phyloP scores from a whole-genome alignment of 129 eudicot genomes.

The Centaurea solstitialis region DNA sequence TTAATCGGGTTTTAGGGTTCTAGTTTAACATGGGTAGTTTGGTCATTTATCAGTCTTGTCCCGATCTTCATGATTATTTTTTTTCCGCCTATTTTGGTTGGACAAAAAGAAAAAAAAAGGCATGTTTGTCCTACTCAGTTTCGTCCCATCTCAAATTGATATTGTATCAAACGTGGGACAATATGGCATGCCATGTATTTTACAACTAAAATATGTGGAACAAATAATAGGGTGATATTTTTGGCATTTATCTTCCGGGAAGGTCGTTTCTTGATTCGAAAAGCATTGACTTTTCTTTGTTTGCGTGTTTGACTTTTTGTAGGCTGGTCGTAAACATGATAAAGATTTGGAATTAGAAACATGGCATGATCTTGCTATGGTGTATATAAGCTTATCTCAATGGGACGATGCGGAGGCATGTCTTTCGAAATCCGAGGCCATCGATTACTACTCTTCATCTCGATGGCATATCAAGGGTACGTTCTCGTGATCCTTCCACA shows the following conservation, averaged over 20 bases:
- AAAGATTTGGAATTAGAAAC: constrained; percentile 70
- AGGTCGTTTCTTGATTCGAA: constrained; percentile 8
- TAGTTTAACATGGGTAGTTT: too few relatives aligned
- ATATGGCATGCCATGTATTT: too few relatives aligned
- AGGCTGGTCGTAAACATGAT: constrained; percentile 42
- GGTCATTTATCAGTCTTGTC: too few relatives aligned
- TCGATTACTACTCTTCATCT: constrained; percentile 55
- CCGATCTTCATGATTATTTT: too few relatives aligned
- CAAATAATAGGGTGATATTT: not conserved
- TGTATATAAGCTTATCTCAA: constrained; percentile 66
- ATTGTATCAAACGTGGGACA: too few relatives aligned
- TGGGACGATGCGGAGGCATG: constrained; percentile 83
- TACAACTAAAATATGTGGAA: too few relatives aligned
- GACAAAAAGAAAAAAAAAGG: too few relatives aligned
- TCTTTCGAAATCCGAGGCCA: constrained; percentile 65
- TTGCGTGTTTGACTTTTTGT: constrained; percentile 7
- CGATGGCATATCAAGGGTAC: constrained; percentile 84
- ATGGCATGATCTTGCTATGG: constrained; percentile 84
- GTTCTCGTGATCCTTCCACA: not conserved
- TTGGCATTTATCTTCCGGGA: not conserved
- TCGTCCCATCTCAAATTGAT: too few relatives aligned
- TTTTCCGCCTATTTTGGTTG: too few relatives aligned
- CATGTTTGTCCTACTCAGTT: too few relatives aligned
- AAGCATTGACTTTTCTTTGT: not conserved
- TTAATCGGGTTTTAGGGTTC: not conserved